Percentiles rank a stretch among this genome's conserved stretches.
Evolutionary conservation across 257 asterid genomes (phyloP).

Genomic region (Perilla frutescens): DNA sequence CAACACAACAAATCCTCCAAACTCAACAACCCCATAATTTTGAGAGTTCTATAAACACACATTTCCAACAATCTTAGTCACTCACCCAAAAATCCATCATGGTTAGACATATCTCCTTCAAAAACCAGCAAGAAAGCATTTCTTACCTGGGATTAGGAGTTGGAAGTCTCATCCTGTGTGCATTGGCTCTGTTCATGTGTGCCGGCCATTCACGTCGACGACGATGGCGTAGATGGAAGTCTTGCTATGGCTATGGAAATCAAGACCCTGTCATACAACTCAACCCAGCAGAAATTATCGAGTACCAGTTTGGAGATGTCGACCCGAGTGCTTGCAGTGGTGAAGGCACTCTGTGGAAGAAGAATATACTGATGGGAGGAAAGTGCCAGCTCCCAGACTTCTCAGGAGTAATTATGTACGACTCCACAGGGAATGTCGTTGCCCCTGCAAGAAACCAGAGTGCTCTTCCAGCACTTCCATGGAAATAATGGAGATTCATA

Average conservation of each 20-base stretch:
- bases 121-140: slow-evolving; percentile 38
- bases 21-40: slow-evolving; percentile 36
- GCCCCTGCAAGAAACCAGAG: slow-evolving; percentile 43
- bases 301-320: slow-evolving; percentile 47
- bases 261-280: slow-evolving; percentile 78
- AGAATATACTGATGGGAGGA: slow-evolving; percentile 84
- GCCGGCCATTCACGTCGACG: slow-evolving; percentile 53
- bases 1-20: slow-evolving; percentile 52
- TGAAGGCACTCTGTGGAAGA: slow-evolving; percentile 71
- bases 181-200: slow-evolving; percentile 65
- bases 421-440: slow-evolving; percentile 57
- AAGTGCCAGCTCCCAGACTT: slow-evolving; percentile 85
- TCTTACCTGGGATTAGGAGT: slow-evolving; percentile 49
- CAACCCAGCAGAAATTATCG: slow-evolving; percentile 49
- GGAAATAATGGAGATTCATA: slow-evolving; percentile 45
- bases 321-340: slow-evolving; percentile 54
- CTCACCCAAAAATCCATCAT: slow-evolving; percentile 34
- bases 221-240: slow-evolving; percentile 59
- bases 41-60: slow-evolving; percentile 23
- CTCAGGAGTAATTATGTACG: slow-evolving; percentile 81
- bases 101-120: slow-evolving; percentile 49
- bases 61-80: slow-evolving; percentile 6
- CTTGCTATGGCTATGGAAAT: slow-evolving; percentile 53
- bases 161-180: slow-evolving; percentile 59
- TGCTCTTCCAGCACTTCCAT: slow-evolving; percentile 63